Base-by-base conservation (phyloP, 768 basidiomycete genomes). In the Arthromyces matolae region DNA sequence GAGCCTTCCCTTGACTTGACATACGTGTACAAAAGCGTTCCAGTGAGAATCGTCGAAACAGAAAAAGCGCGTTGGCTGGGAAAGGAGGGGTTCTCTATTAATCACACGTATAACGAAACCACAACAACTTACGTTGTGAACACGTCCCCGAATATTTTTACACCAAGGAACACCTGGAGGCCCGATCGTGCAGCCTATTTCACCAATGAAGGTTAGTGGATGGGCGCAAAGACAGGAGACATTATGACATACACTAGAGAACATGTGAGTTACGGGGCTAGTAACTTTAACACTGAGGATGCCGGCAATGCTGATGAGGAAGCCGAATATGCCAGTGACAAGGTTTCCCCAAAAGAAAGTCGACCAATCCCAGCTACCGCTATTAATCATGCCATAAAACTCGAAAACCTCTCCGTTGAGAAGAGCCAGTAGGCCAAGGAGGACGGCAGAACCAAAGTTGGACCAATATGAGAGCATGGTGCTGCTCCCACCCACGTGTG, bases 231-330 rank as follows among this genome's bases (percentile, higher is more conserved):
- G 37, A 27, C 39, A 38, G 14, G 42, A 40, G 12, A 10, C 32
- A 38, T 37, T 23, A 35, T n/a, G 14, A 58, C 64, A 44, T 20
- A 66, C 68, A 42, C 65, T 64, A 2, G 86, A 87, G 40, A 89
- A 71, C 88, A 90, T 91, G 62, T 91, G 89, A 1, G 88, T 86
- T 55, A 89, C 81, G 5, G 89, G 89, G 18, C 84, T 87, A 2
- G 89, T 91, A 55, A 90, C 80, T 65, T 91, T 89, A 70, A 91
- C 88, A 25, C 83, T 86, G 24, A 91, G 69, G 50, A 86, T 71
- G 31, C 85, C 84, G 4, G 89, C 89, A 38, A 91, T 73, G 61
- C 84, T 85, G 69, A 91, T 86, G 50, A 91, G 65, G 72, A 89
- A 91, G 0, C 89, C 89, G 51, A 89, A 72, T 8, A 80, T 66